Evolutionary conservation across 1,284 basidiomycete genomes (phyloP).

Genomic region (Rhodotorula sp.): DNA sequence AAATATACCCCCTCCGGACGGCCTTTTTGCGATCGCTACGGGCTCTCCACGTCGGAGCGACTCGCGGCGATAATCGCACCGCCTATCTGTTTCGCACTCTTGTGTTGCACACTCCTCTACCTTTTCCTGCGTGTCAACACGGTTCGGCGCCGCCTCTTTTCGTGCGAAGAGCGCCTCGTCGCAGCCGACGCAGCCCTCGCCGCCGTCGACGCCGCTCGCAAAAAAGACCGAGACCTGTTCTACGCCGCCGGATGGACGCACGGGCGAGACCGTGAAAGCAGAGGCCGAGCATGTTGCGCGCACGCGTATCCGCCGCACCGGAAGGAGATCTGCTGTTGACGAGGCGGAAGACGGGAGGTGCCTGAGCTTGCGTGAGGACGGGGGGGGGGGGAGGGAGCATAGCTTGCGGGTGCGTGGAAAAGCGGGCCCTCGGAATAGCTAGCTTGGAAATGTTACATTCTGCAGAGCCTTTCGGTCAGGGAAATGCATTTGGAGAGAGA

Average conservation of each 20-base stretch:
- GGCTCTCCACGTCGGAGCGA: background rate
- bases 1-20: background rate
- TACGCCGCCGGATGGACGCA: slow-evolving; percentile 7
- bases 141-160: background rate
- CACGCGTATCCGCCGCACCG: background rate
- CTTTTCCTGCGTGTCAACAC: background rate
- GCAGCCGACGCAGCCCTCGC: background rate
- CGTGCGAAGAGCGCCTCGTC: slow-evolving; percentile 1
- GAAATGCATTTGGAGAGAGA: too few species aligned
- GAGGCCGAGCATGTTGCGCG: background rate
- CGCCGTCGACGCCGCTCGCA: background rate
- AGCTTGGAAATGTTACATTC: too few species aligned
- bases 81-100: background rate
- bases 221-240: background rate
- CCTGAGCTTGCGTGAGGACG: too few species aligned
- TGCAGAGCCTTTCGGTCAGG: too few species aligned
- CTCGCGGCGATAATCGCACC: background rate
- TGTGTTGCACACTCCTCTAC: background rate
- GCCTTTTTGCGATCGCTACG: background rate
- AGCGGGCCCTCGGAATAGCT: too few species aligned
- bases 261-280: background rate
- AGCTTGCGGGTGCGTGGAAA: too few species aligned
- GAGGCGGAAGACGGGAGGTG: too few species aligned
- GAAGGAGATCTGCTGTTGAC: background rate
- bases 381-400: too few species aligned